Evolutionary conservation across 208 protist species (phyloP).

Genomic region (Leishmania martiniquensis): DNA sequence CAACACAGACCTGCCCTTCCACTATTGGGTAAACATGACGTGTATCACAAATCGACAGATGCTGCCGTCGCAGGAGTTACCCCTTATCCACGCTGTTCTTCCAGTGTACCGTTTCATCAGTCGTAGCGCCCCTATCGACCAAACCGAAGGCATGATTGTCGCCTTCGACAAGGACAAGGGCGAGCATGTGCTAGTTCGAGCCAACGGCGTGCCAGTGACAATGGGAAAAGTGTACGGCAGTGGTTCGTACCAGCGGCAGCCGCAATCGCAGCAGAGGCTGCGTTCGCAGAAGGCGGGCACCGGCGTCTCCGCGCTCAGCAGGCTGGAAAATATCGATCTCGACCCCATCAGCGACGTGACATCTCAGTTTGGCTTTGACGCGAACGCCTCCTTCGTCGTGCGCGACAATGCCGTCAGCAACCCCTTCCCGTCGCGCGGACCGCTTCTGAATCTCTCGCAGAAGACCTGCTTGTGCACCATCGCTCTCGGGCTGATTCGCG

Average conservation of each 20-base stretch:
- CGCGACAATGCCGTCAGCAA: constrained; percentile 33
- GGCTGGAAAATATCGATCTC: constrained; percentile 20
- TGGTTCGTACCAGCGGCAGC: neutral
- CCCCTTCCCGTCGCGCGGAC: constrained; percentile 46
- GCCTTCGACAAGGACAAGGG: constrained; percentile 81
- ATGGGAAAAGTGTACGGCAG: constrained; percentile 36
- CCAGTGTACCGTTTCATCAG: constrained; percentile 79
- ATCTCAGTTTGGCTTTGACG: constrained; percentile 43
- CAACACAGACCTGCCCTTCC: constrained; percentile 70
- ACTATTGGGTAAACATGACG: constrained; percentile 91
- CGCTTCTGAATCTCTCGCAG: constrained; percentile 78
- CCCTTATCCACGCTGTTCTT: constrained; percentile 67
- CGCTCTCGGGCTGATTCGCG: constrained; percentile 78
- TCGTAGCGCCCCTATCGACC: constrained; percentile 35
- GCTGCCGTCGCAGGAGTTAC: constrained; percentile 76
- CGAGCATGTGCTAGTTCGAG: constrained; percentile 73
- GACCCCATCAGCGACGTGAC: constrained; percentile 24
- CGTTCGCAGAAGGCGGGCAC: neutral
- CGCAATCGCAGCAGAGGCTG: neutral
- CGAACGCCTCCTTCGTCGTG: constrained; percentile 67
- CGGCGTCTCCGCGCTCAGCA: constrained; percentile 5
- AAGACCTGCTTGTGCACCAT: constrained; percentile 86
- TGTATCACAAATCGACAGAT: constrained; percentile 81
- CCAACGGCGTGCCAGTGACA: constrained; percentile 72
- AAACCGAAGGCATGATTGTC: constrained; percentile 74